Percentiles rank a stretch among this genome's conserved stretches.
phyloP scores from a whole-genome alignment of 163 green algal species.

The Chlorella variabilis region DNA sequence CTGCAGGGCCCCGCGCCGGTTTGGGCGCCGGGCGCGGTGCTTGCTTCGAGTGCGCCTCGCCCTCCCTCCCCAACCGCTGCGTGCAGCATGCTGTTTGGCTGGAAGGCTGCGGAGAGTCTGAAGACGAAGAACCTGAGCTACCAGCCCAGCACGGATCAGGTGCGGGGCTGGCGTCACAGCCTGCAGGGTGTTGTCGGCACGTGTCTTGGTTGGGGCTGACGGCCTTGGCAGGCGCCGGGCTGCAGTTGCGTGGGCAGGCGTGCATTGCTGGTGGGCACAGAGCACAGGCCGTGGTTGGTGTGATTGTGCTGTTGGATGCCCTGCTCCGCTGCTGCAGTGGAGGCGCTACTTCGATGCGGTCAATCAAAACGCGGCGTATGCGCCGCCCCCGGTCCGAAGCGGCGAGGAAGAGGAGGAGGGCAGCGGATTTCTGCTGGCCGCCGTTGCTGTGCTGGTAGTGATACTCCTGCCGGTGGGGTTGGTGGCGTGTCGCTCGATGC shows the following conservation, averaged over 20 bases:
- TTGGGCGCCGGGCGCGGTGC: too few species aligned
- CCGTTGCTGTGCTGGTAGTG: neutral
- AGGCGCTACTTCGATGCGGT: conserved; percentile 53
- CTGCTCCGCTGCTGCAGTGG: too few species aligned
- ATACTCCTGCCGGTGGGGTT: neutral
- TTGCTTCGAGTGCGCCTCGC: too few species aligned
- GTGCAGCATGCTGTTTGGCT: conserved; percentile 63
- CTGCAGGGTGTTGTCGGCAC: too few species aligned
- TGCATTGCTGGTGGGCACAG: too few species aligned
- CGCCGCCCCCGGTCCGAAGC: neutral
- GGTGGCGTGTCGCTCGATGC: conserved; percentile 5
- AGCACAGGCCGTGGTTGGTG: too few species aligned
- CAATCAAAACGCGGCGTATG: neutral
- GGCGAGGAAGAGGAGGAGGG: neutral
- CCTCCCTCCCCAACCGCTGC: neutral
- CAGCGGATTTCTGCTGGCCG: neutral
- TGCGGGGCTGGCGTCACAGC: too few species aligned
- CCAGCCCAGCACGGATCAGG: conserved; percentile 4
- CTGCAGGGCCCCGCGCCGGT: too few species aligned
- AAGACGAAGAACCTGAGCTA: conserved; percentile 54
- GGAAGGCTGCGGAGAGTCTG: conserved; percentile 54
- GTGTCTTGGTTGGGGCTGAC: too few species aligned
- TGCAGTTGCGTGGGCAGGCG: too few species aligned
- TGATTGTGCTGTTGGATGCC: too few species aligned
- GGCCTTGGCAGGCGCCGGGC: too few species aligned